A percentile compares a stretch with the other conserved stretches of the same genome.
Evolutionary conservation across 2,329 filamentous ascomycete species (phyloP).

Genomic region (Colletotrichum agaves): DNA sequence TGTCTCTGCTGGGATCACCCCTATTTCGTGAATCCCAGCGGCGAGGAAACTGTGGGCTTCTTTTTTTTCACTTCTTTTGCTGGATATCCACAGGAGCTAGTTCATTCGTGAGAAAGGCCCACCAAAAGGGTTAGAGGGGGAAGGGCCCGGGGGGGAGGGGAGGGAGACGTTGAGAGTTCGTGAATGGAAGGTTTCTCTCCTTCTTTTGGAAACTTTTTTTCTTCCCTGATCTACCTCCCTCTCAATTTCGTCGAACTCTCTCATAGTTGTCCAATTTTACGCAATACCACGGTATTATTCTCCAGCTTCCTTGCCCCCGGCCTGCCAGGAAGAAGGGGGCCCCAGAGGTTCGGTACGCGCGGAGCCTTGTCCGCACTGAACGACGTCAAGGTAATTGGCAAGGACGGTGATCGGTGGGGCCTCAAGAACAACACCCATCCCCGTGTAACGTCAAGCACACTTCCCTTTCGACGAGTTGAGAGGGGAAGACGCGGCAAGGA

Average conservation of each 20-base stretch:
- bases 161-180: constrained; percentile 30
- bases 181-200: constrained; percentile 1
- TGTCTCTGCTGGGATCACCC: constrained; percentile 31
- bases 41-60: constrained; percentile 9
- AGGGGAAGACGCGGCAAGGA: background rate
- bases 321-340: constrained; percentile 29
- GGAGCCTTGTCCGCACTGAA: constrained; percentile 30
- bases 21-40: constrained; percentile 9
- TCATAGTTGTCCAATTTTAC: constrained; percentile 20
- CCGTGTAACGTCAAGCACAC: constrained; percentile 27
- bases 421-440: background rate
- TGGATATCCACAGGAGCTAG: constrained; percentile 1
- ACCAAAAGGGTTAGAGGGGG: too few relatives aligned
- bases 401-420: constrained; percentile 35
- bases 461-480: constrained; percentile 1
- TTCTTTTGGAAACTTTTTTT: constrained; percentile 7
- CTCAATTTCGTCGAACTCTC: constrained; percentile 1
- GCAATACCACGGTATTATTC: too few relatives aligned
- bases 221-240: constrained; percentile 1
- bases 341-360: constrained; percentile 33
- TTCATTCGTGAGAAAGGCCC: constrained; percentile 6
- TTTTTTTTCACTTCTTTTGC: background rate
- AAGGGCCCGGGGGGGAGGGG: too few relatives aligned
- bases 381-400: constrained; percentile 36
- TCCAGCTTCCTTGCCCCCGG: constrained; percentile 22